A percentile compares a stretch with the other conserved stretches of the same genome.
These are phyloP conservation scores for Bathelium albidoporum DNA, from an alignment of 495 filamentous ascomycete species.

Conservation along the genomic window DNA sequence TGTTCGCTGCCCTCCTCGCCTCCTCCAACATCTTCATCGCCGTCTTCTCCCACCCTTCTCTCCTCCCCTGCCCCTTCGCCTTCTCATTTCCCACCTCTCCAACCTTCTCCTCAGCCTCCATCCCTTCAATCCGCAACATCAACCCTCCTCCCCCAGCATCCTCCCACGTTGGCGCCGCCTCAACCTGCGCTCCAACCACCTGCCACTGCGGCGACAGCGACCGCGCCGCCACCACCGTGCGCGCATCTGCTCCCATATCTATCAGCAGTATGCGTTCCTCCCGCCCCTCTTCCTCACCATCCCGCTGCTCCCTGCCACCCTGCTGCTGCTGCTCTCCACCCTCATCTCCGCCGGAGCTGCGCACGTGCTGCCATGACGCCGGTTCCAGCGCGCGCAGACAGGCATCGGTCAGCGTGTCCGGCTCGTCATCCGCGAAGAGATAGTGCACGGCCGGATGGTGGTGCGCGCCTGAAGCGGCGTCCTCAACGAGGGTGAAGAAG, in stretches of 20 bases:
- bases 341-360: constrained; percentile 3
- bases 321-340: background rate
- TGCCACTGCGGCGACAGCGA: constrained; percentile 29
- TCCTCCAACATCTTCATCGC: constrained; percentile 16
- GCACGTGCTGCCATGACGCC: background rate
- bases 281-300: constrained; percentile 1
- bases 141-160: constrained; percentile 15
- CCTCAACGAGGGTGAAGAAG: constrained; percentile 56
- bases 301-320: background rate
- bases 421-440: constrained; percentile 47
- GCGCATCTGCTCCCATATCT: constrained; percentile 28
- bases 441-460: constrained; percentile 81
- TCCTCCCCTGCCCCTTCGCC: background rate
- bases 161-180: constrained; percentile 27
- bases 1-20: constrained; percentile 8
- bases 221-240: constrained; percentile 23
- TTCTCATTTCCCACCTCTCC: background rate
- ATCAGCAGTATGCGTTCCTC: constrained; percentile 30
- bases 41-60: background rate
- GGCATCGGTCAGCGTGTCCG: constrained; percentile 26
- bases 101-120: constrained; percentile 7
- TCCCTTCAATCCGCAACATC: constrained; percentile 28
- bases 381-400: constrained; percentile 23
- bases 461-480: constrained; percentile 45
- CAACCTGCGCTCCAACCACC: constrained; percentile 19